Evolutionary conservation across 306 rosid genomes (phyloP).

Genomic region (Senna siamea): DNA sequence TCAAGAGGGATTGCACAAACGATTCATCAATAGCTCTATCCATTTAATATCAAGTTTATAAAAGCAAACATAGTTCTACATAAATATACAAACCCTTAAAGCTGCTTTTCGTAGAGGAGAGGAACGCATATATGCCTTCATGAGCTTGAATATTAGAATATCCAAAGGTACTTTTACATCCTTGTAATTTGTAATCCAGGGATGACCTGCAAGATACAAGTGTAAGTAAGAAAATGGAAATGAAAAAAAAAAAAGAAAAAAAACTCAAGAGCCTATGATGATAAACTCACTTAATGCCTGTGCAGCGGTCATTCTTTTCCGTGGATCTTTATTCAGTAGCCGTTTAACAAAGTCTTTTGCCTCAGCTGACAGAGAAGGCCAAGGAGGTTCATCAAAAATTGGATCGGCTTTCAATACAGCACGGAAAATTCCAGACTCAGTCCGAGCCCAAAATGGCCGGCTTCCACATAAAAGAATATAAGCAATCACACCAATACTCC

Average conservation of each 20-base stretch:
- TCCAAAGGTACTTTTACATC: slow-evolving; percentile 77
- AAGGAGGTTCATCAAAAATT: slow-evolving; percentile 84
- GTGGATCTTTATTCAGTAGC: slow-evolving; percentile 82
- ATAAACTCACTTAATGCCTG: slow-evolving; percentile 77
- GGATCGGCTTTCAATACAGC: slow-evolving; percentile 91
- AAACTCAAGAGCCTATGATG: slow-evolving; percentile 13
- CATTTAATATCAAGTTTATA: slow-evolving; percentile 17
- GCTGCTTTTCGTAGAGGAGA: slow-evolving; percentile 90
- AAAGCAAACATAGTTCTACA: slow-evolving; percentile 5
- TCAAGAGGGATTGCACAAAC: not conserved
- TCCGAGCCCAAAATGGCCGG: slow-evolving; percentile 98
- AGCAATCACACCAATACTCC: slow-evolving; percentile 98
- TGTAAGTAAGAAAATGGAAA: slow-evolving; percentile 41
- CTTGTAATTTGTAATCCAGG: slow-evolving; percentile 73
- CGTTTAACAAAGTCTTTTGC: slow-evolving; percentile 85
- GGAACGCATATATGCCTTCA: slow-evolving; percentile 86
- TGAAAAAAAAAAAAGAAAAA: slow-evolving; percentile 19
- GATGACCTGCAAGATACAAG: slow-evolving; percentile 72
- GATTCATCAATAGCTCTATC: slow-evolving; percentile 5
- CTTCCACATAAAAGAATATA: slow-evolving; percentile 92
- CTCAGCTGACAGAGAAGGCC: slow-evolving; percentile 87
- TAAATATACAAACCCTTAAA: slow-evolving; percentile 69
- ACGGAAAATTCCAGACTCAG: slow-evolving; percentile 92
- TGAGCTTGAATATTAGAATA: slow-evolving; percentile 79
- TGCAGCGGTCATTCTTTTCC: slow-evolving; percentile 93